These are phyloP conservation scores for Eucalyptus polyanthemos DNA, from an alignment of 345 rosid genomes.

Conservation along the genomic window DNA sequence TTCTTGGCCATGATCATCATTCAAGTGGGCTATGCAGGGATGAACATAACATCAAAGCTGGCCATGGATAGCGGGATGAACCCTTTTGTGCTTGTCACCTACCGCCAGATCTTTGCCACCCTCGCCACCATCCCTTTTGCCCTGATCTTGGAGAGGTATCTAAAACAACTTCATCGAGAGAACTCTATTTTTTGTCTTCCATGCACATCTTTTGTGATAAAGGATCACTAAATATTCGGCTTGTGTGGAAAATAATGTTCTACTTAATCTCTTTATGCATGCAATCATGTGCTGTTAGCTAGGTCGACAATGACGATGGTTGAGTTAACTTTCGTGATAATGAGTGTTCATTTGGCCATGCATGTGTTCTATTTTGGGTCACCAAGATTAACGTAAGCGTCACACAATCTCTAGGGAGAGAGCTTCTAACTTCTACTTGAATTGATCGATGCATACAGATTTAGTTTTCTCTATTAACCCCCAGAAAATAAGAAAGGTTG, in stretches of 20 bases:
- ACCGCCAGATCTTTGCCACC: constrained; percentile 74
- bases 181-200: background rate
- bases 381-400: background rate
- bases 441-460: background rate
- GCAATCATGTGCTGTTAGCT: background rate
- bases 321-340: background rate
- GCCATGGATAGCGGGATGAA: constrained; percentile 88
- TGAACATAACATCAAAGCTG: constrained; percentile 78
- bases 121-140: constrained; percentile 63
- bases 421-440: background rate
- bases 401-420: background rate
- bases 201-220: background rate
- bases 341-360: background rate
- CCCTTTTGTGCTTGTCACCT: constrained; percentile 73
- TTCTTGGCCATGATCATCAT: constrained; percentile 66
- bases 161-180: background rate
- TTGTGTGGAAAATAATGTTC: background rate
- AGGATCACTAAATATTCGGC: background rate
- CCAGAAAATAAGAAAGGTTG: background rate
- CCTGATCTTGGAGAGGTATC: constrained; percentile 62
- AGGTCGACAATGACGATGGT: background rate
- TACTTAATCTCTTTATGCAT: background rate
- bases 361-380: background rate
- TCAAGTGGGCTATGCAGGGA: constrained; percentile 68
- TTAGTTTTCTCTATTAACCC: background rate